These are phyloP conservation scores for Cutaneotrichosporon cyanovorans DNA, from an alignment of 1,284 basidiomycete genomes.

Conservation along the genomic window DNA sequence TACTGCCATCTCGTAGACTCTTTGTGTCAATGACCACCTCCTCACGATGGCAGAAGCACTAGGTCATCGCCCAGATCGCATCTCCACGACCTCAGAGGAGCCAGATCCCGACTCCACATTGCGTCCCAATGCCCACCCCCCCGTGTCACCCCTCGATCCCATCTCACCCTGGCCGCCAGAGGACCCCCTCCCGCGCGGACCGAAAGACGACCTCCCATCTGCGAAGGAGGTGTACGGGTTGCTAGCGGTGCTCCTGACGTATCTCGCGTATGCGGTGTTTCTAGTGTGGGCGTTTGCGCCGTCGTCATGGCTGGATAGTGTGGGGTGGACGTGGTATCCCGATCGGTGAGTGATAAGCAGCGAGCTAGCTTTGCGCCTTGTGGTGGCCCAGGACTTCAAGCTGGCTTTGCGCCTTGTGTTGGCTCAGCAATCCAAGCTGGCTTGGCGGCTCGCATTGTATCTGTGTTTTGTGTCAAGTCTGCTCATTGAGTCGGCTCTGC, in stretches of 20 bases:
- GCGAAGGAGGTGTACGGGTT: slow-evolving; percentile 73
- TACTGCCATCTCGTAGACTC: background rate
- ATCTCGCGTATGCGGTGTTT: slow-evolving; percentile 61
- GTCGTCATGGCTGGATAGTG: slow-evolving; percentile 52
- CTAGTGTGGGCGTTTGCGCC: slow-evolving; percentile 59
- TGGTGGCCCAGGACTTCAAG: background rate
- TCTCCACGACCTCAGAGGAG: background rate
- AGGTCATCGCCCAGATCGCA: background rate
- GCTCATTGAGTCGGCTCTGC: no score
- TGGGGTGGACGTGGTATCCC: slow-evolving; percentile 79
- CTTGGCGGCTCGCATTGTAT: no score
- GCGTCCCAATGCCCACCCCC: background rate
- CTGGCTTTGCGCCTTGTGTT: no score
- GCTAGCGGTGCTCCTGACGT: slow-evolving; percentile 71
- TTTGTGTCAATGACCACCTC: no score
- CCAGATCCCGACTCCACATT: background rate
- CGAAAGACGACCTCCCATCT: slow-evolving; percentile 18
- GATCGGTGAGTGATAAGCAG: slow-evolving; percentile 55
- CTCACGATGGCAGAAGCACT: no score
- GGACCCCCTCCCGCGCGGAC: slow-evolving; percentile 51
- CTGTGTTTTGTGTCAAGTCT: no score
- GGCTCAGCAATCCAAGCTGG: no score
- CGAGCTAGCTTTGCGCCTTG: background rate
- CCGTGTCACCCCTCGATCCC: slow-evolving; percentile 50
- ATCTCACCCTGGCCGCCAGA: slow-evolving; percentile 52